Percentiles rank a stretch among this genome's conserved stretches.
phyloP scores from a whole-genome alignment of 108 stramenopile genomes.

The Skeletonema grethae region DNA sequence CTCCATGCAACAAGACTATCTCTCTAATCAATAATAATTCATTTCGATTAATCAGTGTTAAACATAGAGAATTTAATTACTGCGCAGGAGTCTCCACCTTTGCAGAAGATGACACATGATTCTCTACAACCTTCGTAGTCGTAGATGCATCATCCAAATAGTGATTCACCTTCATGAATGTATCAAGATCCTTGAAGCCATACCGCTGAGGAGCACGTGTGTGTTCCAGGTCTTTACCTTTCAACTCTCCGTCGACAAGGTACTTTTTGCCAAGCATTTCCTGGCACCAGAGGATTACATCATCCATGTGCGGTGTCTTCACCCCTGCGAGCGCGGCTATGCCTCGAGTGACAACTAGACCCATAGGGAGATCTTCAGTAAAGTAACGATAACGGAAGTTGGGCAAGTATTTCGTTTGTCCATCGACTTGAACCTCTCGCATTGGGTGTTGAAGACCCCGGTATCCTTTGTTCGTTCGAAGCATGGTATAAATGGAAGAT shows the following conservation, averaged over 20 bases:
- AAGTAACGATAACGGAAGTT: conserved; percentile 66
- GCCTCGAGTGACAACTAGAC: conserved; percentile 58
- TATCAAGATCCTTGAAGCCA: conserved; percentile 54
- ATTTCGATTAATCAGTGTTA: conserved; percentile 31
- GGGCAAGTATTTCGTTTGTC: conserved; percentile 51
- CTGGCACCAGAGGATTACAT: conserved; percentile 63
- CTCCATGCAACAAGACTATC: conserved; percentile 66
- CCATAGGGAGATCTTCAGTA: conserved; percentile 62
- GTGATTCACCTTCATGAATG: conserved; percentile 49
- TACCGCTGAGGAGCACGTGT: conserved; percentile 55
- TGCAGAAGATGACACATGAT: conserved; percentile 16
- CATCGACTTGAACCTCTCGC: conserved; percentile 32
- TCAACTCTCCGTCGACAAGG: conserved; percentile 47
- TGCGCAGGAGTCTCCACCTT: conserved; percentile 32
- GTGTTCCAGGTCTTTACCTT: conserved; percentile 43
- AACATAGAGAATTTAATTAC: conserved; percentile 46
- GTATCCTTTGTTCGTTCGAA: conserved; percentile 60
- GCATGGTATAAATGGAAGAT: conserved; percentile 55
- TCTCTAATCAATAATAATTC: conserved; percentile 40
- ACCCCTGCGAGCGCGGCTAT: conserved; percentile 65
- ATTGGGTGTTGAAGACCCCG: conserved; percentile 58
- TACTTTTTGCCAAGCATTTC: conserved; percentile 59
- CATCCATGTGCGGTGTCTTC: conserved; percentile 57
- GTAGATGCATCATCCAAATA: conserved; percentile 35
- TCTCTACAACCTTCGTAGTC: conserved; percentile 51